Percentiles rank a stretch among this genome's conserved stretches.
Evolutionary conservation across 768 basidiomycete genomes (phyloP).

Genomic region (Trichaptum fuscoviolaceum): DNA sequence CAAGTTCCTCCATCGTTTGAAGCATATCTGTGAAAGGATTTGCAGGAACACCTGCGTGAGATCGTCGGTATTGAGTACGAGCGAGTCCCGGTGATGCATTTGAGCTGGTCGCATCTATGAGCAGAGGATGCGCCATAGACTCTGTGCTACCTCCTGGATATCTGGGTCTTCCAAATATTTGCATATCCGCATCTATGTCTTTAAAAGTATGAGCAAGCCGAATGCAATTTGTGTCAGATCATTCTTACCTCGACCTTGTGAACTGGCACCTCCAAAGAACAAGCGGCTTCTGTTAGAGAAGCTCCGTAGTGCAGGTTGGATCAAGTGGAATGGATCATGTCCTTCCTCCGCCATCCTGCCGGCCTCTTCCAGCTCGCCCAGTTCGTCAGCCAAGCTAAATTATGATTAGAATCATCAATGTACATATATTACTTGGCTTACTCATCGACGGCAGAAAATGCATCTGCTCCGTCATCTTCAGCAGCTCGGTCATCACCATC

Average conservation of each 20-base stretch:
- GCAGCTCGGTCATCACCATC: conserved; percentile 43
- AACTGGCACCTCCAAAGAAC: background rate
- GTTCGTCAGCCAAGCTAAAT: conserved; percentile 35
- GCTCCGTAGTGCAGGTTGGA: background rate
- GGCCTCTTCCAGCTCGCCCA: conserved; percentile 33
- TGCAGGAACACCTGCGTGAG: conserved; percentile 47
- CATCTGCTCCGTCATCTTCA: conserved; percentile 56
- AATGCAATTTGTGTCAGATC: background rate
- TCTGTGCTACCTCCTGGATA: conserved; percentile 54
- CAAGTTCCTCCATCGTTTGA: conserved; percentile 74
- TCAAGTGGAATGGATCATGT: conserved; percentile 26
- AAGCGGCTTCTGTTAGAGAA: background rate
- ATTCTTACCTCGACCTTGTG: background rate
- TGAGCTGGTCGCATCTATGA: conserved; percentile 44
- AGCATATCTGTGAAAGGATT: conserved; percentile 54
- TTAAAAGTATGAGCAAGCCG: background rate
- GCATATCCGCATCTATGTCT: conserved; percentile 43
- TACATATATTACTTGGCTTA: conserved; percentile 25
- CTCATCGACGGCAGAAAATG: conserved; percentile 64
- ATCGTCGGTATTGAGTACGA: conserved; percentile 46
- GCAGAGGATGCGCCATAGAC: conserved; percentile 74
- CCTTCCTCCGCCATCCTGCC: conserved; percentile 28
- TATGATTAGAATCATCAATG: conserved; percentile 1
- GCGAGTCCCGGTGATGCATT: conserved; percentile 36
- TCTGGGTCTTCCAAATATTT: conserved; percentile 61